phyloP scores from a whole-genome alignment of 768 basidiomycete genomes.

The Chiua virens region DNA sequence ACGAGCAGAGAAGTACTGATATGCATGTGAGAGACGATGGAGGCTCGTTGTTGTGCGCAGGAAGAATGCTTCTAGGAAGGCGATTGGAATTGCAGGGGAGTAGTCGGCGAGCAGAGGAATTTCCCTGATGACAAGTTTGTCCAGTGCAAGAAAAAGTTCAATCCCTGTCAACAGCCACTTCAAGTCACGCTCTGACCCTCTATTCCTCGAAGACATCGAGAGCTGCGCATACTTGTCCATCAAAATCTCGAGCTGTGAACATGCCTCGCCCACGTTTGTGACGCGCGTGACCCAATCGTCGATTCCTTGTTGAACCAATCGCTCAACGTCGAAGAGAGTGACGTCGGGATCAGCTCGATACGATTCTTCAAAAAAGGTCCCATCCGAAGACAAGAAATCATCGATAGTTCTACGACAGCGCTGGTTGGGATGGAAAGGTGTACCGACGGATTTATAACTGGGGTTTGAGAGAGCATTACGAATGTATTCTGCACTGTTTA shows the following conservation, averaged over 20 bases:
- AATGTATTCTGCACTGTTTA: constrained; percentile 29
- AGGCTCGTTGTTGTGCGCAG: constrained; percentile 28
- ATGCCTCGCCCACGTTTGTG: background rate
- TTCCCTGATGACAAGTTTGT: constrained; percentile 13
- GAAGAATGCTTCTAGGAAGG: constrained; percentile 21
- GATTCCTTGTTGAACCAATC: constrained; percentile 26
- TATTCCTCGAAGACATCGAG: constrained; percentile 15
- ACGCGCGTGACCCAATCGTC: constrained; percentile 30
- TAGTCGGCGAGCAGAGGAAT: constrained; percentile 28
- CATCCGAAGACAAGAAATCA: too few species aligned
- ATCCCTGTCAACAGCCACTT: constrained; percentile 33
- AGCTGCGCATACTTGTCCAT: constrained; percentile 20
- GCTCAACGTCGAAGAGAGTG: constrained; percentile 39
- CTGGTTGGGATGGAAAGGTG: background rate
- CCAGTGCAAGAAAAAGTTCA: constrained; percentile 36
- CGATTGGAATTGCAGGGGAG: constrained; percentile 25
- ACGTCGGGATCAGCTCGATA: constrained; percentile 2
- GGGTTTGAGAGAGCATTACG: constrained; percentile 10
- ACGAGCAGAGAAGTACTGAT: constrained; percentile 32
- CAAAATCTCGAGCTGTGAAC: too few species aligned
- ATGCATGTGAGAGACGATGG: constrained; percentile 25
- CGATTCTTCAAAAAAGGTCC: constrained; percentile 5
- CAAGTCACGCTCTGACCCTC: too few species aligned
- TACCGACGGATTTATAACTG: constrained; percentile 7
- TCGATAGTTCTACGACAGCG: background rate